Percentiles rank a stretch among this genome's conserved stretches.
Conservation (phyloP, 495 filamentous ascomycete species). For the Aspergillus cavernicola region DNA sequence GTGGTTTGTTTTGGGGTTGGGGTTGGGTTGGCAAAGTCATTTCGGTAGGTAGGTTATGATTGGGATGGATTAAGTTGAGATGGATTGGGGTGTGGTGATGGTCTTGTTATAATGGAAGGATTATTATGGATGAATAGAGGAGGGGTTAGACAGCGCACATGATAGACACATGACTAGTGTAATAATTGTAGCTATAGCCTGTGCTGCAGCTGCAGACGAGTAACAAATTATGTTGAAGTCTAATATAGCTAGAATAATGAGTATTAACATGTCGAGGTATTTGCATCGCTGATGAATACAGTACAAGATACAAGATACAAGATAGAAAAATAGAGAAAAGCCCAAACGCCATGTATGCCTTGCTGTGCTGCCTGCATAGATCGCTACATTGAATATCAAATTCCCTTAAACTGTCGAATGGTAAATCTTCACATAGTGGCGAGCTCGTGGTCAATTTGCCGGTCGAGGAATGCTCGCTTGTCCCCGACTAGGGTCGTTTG, state of each 20-base stretch:
- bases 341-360: background rate
- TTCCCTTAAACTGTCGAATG: background rate
- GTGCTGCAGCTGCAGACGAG: no score
- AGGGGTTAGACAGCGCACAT: no score
- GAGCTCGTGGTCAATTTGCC: constrained; percentile 87
- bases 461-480: constrained; percentile 78
- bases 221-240: no score
- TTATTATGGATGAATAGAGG: no score
- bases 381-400: constrained; percentile 2
- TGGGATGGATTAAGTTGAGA: no score
- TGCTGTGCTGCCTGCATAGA: background rate
- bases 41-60: no score
- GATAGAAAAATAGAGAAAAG: background rate
- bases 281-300: constrained; percentile 10
- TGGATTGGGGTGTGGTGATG: no score
- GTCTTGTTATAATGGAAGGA: no score
- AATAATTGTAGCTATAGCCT: no score
- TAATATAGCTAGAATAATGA: no score
- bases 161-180: background rate
- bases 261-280: constrained; percentile 9
- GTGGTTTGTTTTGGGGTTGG: background rate
- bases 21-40: no score
- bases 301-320: background rate
- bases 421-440: constrained; percentile 73
- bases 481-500: constrained; percentile 84